Percentiles rank a stretch among this genome's conserved stretches.
Conservation (phyloP, 495 filamentous ascomycete genomes). For the Podospora anserina region DNA sequence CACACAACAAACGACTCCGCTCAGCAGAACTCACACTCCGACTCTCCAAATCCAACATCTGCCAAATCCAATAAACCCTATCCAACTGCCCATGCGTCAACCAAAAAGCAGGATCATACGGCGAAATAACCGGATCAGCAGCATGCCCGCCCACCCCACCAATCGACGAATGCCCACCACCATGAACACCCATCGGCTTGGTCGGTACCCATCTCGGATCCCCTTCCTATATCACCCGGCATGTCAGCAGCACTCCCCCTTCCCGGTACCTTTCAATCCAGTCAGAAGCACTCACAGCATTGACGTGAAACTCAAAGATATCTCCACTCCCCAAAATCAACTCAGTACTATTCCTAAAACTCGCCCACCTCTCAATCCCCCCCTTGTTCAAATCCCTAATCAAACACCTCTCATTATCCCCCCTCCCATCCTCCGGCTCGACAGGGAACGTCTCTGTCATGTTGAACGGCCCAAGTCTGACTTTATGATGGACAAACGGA, state of each 20-base stretch:
- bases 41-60: constrained; percentile 51
- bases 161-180: constrained; percentile 56
- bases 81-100: constrained; percentile 68
- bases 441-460: constrained; percentile 22
- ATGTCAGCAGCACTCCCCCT: neutral
- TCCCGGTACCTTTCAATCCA: neutral
- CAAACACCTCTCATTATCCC: constrained; percentile 61
- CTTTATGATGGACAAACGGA: constrained; percentile 51
- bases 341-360: constrained; percentile 42
- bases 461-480: constrained; percentile 53
- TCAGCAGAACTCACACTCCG: constrained; percentile 30
- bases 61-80: constrained; percentile 69
- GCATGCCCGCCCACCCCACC: constrained; percentile 30
- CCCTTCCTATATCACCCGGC: constrained; percentile 38
- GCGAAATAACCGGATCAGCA: constrained; percentile 56
- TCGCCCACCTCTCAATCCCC: constrained; percentile 38
- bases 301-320: constrained; percentile 52
- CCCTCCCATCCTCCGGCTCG: constrained; percentile 21
- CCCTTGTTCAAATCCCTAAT: constrained; percentile 58
- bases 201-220: constrained; percentile 34
- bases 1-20: neutral
- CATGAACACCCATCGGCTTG: constrained; percentile 43
- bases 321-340: constrained; percentile 41
- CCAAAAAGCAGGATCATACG: constrained; percentile 66
- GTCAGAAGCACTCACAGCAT: neutral